phyloP scores from a whole-genome alignment of 2,329 filamentous ascomycete genomes.

The Fonsecaea erecta region DNA sequence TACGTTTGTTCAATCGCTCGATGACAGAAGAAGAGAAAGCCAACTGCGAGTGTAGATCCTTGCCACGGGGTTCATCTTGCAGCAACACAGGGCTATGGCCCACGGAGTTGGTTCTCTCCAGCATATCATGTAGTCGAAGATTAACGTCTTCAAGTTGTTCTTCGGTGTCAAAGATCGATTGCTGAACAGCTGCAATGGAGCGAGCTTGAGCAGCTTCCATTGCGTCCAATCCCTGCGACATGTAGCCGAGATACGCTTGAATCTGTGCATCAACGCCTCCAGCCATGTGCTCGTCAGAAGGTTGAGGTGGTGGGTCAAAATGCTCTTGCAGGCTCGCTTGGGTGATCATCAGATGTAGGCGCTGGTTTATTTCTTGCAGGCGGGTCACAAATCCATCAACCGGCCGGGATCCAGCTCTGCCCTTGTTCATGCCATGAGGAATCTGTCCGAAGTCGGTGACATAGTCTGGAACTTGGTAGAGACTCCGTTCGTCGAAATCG shows the following conservation, averaged over 20 bases:
- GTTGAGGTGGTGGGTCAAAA: constrained; percentile 46
- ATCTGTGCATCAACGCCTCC: constrained; percentile 33
- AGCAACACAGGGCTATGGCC: constrained; percentile 56
- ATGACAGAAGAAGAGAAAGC: constrained; percentile 78
- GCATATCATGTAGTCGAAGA: constrained; percentile 64
- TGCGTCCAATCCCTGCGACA: constrained; percentile 67
- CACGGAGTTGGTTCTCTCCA: constrained; percentile 53
- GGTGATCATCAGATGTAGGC: constrained; percentile 69
- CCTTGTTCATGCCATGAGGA: constrained; percentile 38
- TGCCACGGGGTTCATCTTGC: constrained; percentile 62
- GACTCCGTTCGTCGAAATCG: constrained; percentile 76
- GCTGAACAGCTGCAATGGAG: constrained; percentile 40
- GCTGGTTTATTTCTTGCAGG: constrained; percentile 69
- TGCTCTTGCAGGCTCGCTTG: constrained; percentile 45
- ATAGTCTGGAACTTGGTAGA: constrained; percentile 72
- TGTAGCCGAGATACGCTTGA: constrained; percentile 68
- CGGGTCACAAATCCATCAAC: constrained; percentile 67
- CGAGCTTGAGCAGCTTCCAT: constrained; percentile 64
- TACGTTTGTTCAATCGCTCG: constrained; percentile 75
- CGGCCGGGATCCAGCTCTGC: constrained; percentile 28
- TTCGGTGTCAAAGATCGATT: constrained; percentile 51
- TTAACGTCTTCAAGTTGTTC: constrained; percentile 67
- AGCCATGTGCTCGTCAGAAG: constrained; percentile 38
- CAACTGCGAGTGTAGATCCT: constrained; percentile 70
- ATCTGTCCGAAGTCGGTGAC: constrained; percentile 55